Evolutionary conservation across 139 green algal species (phyloP), one percentile per base, ranked within the genome.

Genomic region (Spirogloea muscicola): DNA sequence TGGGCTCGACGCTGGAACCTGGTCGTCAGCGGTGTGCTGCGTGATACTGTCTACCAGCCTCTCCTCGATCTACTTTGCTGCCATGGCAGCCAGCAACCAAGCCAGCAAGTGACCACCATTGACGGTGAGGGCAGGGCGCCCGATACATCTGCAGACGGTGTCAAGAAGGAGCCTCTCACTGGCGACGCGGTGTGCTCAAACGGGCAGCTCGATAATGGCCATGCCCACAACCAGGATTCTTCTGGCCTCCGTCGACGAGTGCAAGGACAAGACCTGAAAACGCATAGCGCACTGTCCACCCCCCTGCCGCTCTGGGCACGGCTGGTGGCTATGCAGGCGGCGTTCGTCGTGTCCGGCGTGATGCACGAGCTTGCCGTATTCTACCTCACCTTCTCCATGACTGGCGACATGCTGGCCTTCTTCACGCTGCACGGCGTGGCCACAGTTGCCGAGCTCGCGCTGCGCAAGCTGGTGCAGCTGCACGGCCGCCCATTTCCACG

Each of bases 1-100:
- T 79, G 71, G 71, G 37, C 71, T 27, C 58, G 58, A 1, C 34
- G 71, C 29, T 79, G 71, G 71, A 79, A 79, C 18, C 59, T 72
- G 21, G 43, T 49, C 39, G 63, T 72, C 38, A 79, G 71, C 71
- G 2, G 7, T 18, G n/a, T 62, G 5, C 41, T 79, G 4, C 38
- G 71, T 13, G 71, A 79, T 25, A 36, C 40, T 3, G 63, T 79
- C 25, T 79, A 65, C 40, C 25, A 72, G 3, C 71, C 71, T 44
- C 0, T 72, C 10, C 3, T 79, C 9, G 4, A 3, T 39, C 39
- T 72, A n/a, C n/a, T n/a, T n/a, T n/a, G n/a, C n/a, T n/a, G n/a
- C n/a, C n/a, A n/a, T n/a, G n/a, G n/a, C n/a, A n/a, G n/a, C n/a
- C n/a, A n/a, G n/a, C n/a, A n/a, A n/a, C n/a, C n/a, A n/a, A n/a